Conservation (phyloP, 2,329 filamentous ascomycete species). For the Fusarium sp. region DNA sequence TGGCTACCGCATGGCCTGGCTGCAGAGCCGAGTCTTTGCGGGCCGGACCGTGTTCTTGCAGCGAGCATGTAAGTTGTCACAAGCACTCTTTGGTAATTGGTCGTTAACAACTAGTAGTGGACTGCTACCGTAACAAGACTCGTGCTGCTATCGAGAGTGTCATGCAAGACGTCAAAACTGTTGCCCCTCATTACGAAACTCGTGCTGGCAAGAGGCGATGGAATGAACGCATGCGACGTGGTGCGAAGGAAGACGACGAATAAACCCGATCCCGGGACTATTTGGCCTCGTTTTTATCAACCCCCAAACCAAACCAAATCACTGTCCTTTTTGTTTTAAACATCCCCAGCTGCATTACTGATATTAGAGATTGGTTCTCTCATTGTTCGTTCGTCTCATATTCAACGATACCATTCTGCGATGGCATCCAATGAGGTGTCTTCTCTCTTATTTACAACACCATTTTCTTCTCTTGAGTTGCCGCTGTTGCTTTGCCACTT, state of each 20-base stretch:
- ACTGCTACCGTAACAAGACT: conserved; percentile 94
- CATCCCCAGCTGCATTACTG: conserved; percentile 9
- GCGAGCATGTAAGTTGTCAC: conserved; percentile 77
- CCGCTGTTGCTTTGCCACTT: neutral
- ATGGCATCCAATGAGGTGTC: conserved; percentile 26
- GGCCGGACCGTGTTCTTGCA: conserved; percentile 88
- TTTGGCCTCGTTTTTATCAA: neutral
- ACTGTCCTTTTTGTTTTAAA: conserved; percentile 16
- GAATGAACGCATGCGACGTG: conserved; percentile 64
- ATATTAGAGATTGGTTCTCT: conserved; percentile 31
- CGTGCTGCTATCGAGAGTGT: conserved; percentile 80
- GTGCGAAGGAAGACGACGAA: conserved; percentile 45
- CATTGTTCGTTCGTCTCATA: conserved; percentile 32
- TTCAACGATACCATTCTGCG: conserved; percentile 47
- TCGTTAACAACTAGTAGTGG: conserved; percentile 65
- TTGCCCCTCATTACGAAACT: conserved; percentile 88
- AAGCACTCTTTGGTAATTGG: neutral
- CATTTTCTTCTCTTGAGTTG: conserved; percentile 3
- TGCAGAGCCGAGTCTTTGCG: conserved; percentile 91
- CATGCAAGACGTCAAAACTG: conserved; percentile 76
- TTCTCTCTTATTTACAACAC: conserved; percentile 17
- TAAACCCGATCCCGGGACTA: conserved; percentile 11
- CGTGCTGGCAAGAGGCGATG: conserved; percentile 84
- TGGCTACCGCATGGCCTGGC: conserved; percentile 95
- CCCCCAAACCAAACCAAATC: neutral